Evolutionary conservation across 108 stramenopile genomes (phyloP), one percentile per base, ranked within the genome.

Genomic region (Mediolabrus comicus): DNA sequence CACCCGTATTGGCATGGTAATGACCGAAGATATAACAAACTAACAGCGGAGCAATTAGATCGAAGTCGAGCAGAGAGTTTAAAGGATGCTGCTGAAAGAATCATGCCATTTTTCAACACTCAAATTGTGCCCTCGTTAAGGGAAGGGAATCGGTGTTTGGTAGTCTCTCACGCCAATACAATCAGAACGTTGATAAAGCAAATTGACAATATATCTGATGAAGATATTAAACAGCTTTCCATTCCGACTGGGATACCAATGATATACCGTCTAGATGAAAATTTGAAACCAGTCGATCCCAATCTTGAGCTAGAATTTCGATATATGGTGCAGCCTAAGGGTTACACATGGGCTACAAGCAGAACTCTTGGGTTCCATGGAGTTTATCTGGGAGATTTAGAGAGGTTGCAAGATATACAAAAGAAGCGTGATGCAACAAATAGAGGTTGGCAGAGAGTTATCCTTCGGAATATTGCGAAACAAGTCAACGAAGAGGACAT

Each of bases 1-100:
- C 93, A 94, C 67, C 88, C 88, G 9, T 88, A 88, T 59, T 94
- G 93, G 93, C 90, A 91, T 69, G 93, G 93, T 8, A 72, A 79
- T 54, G 88, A 94, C 67, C 67, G 92, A 70, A 82, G 92, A 39
- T 92, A 92, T 62, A 73, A 60, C 10, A 84, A 83, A 54, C 51
- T 92, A 19, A 75, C 83, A 28, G 27, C 60, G 24, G 86, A 89
- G 55, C 83, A 89, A 65, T 49, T 92, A 35, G 88, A 92, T 24
- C 22, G 35, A 26, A 77, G 74, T 34, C 67, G 91, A 25, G 79
- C 85, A 53, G 91, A 92, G 71, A 86, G 84, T 27, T 74, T 92
- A 36, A 87, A 87, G 62, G 91, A 89, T 63, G 68, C 85, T 3
- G 85, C 91, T 8, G 86, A 87, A 38, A 83, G 91, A 7, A 92